Evolutionary conservation across 176 grass and related monocot genomes (phyloP), one percentile per base, ranked within the genome.

Genomic region (Canna indica): DNA sequence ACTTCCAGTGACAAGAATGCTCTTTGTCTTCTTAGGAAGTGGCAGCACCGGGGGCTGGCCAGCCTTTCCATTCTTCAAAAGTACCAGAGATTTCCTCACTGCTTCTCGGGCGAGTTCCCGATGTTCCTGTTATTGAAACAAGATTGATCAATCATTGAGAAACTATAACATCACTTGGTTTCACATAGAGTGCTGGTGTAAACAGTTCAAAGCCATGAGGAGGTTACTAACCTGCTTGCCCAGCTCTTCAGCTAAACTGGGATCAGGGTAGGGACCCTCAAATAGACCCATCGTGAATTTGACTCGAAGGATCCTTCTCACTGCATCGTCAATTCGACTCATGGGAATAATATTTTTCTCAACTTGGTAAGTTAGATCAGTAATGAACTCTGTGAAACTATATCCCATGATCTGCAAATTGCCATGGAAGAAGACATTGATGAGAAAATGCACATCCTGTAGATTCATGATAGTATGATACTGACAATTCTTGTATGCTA

Each of bases 281-380:
- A 91, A 91, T 0, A 91, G 82, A 69, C 89, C 89, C 89, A 88
- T 85, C 9, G 76, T 80, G 76, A 91, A 88, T 69, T 91, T 91
- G 31, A 91, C 89, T 1, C 89, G 76, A 18, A 91, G 85, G n/a
- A 91, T 91, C 63, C 89, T 83, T 20, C 75, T 85, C 4, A 85
- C 82, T 1, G 89, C 89, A 18, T 88, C 89, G 28, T 88, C 59
- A 7, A 91, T 91, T 75, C 89, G 87, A 85, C 85, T 91, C 74
- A 88, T 88, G 22, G 82, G 82, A 59, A 91, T 91, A 41, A 80
- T 39, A 36, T 85, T 85, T 25, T 75, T 85, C 39, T 91, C n/a
- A 58, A 91, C 85, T 75, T 75, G 82, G 36, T 72, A 5, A 5
- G 81, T 91, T 48, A 91, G 71, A 31, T 81, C 82, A 47, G 78